A percentile compares a stretch with the other conserved stretches of the same genome.
Evolutionary conservation across 2,329 filamentous ascomycete species (phyloP).

Genomic region (Aspergillus nomiae): DNA sequence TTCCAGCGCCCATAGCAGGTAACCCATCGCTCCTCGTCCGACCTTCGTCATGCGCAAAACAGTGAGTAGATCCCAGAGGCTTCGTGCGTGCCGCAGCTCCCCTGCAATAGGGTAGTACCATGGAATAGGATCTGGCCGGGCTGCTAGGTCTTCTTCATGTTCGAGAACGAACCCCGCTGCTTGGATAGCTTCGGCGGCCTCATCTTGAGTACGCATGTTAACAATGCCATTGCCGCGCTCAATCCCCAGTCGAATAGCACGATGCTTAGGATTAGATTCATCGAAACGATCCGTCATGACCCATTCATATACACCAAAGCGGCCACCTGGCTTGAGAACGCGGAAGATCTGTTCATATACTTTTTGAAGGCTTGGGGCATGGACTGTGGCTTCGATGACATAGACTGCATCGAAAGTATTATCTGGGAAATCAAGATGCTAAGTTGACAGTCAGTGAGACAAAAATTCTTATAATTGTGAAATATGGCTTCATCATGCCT

Average conservation of each 20-base stretch:
- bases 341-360: conserved; percentile 94
- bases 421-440: conserved; percentile 89
- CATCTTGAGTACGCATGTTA: conserved; percentile 87
- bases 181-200: conserved; percentile 81
- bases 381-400: conserved; percentile 93
- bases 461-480: neutral
- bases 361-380: conserved; percentile 83
- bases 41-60: neutral
- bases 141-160: conserved; percentile 81
- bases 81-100: neutral
- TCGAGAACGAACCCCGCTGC: conserved; percentile 81
- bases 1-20: neutral
- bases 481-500: neutral
- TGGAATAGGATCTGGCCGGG: conserved; percentile 70
- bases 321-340: conserved; percentile 91
- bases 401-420: conserved; percentile 93
- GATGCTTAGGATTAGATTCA: conserved; percentile 80
- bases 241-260: conserved; percentile 86
- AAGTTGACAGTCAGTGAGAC: neutral
- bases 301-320: conserved; percentile 98
- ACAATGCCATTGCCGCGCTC: conserved; percentile 94
- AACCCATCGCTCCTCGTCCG: neutral
- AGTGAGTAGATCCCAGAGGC: neutral
- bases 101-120: conserved; percentile 94
- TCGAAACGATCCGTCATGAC: conserved; percentile 95